A percentile compares a stretch with the other conserved stretches of the same genome.
Evolutionary conservation across 257 asterid species (phyloP).

Genomic region (Scutellaria baicalensis): DNA sequence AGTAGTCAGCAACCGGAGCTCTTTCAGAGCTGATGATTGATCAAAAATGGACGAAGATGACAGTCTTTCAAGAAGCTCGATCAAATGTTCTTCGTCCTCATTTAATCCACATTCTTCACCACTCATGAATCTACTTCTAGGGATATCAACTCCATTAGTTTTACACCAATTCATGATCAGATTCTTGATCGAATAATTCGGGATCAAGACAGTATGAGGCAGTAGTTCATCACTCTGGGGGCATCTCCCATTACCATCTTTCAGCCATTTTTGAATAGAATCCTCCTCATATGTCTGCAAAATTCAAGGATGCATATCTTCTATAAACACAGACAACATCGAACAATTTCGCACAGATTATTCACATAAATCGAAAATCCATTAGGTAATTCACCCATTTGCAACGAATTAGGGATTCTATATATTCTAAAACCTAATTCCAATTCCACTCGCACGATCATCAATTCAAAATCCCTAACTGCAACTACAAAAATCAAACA

Average conservation of each 20-base stretch:
- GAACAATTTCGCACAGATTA: not conserved
- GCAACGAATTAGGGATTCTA: not conserved
- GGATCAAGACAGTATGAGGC: constrained; percentile 32
- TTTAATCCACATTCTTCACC: constrained; percentile 7
- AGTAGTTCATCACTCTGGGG: constrained; percentile 34
- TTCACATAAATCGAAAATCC: not conserved
- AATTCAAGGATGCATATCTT: not conserved
- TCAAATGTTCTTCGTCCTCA: constrained; percentile 14
- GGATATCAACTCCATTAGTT: constrained; percentile 10
- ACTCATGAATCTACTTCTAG: not conserved
- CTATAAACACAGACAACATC: not conserved
- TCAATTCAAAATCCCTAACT: not conserved
- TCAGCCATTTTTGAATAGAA: constrained; percentile 39
- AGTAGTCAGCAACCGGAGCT: constrained; percentile 35
- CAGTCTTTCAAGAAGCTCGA: constrained; percentile 27
- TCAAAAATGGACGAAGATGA: constrained; percentile 19
- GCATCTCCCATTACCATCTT: constrained; percentile 35
- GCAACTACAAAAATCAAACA: not conserved
- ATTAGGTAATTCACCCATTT: not conserved
- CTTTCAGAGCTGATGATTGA: constrained; percentile 29
- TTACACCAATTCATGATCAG: constrained; percentile 38
- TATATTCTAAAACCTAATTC: not conserved
- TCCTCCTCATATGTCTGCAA: constrained; percentile 47
- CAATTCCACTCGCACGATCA: not conserved
- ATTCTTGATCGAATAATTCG: constrained; percentile 36